A percentile compares a stretch with the other conserved stretches of the same genome.
Conservation (phyloP, 345 rosid species). For the Erucastrum elatum region DNA sequence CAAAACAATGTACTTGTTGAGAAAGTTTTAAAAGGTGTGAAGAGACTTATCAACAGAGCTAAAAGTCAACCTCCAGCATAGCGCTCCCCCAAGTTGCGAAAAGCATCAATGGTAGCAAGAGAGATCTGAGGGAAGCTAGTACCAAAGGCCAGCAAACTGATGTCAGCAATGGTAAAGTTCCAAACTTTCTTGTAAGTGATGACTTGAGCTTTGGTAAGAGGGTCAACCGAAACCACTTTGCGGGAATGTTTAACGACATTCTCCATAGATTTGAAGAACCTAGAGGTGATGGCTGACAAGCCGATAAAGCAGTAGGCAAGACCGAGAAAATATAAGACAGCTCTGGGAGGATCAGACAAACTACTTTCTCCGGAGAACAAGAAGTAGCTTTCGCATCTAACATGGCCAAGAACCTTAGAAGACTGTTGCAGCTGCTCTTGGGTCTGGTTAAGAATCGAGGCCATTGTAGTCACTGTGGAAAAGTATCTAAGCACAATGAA, state of each 20-base stretch:
- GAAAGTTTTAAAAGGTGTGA: too few species aligned
- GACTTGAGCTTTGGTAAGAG: constrained; percentile 48
- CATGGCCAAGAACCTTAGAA: constrained; percentile 34
- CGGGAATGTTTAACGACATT: constrained; percentile 86
- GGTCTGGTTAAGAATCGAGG: constrained; percentile 29
- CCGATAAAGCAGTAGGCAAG: constrained; percentile 91
- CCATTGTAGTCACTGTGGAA: constrained; percentile 43
- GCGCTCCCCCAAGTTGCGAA: constrained; percentile 61
- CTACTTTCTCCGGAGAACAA: constrained; percentile 55
- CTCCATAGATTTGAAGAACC: constrained; percentile 91
- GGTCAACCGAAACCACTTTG: constrained; percentile 67
- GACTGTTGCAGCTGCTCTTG: constrained; percentile 22
- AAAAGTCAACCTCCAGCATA: constrained; percentile 99
- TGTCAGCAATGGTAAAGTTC: constrained; percentile 90
- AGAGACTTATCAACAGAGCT: too few species aligned
- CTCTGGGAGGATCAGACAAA: constrained; percentile 52
- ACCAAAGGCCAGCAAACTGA: constrained; percentile 84
- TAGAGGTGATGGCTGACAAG: constrained; percentile 76
- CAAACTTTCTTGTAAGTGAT: constrained; percentile 73
- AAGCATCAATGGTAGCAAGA: constrained; percentile 86
- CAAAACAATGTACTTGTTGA: too few species aligned
- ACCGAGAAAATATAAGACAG: constrained; percentile 57
- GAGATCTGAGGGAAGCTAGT: constrained; percentile 98
- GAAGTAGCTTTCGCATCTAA: constrained; percentile 59
- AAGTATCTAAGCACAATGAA: constrained; percentile 32